Conservation (phyloP, 2,329 filamentous ascomycete species). For the Aspergillus sp. region DNA sequence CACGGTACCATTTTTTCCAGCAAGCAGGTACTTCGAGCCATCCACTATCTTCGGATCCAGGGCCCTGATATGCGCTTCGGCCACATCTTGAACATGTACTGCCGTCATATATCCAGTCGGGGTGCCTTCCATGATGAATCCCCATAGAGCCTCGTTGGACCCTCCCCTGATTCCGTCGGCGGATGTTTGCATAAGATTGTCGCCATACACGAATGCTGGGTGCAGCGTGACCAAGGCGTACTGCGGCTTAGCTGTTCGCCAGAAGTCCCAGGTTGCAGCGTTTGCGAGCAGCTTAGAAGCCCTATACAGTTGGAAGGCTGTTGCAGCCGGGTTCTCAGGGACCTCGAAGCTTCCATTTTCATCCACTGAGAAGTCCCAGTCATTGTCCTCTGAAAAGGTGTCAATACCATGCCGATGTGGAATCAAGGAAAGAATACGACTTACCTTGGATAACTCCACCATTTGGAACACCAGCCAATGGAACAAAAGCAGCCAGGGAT, state of each 20-base stretch:
- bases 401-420: too few relatives aligned
- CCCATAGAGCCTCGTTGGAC: too few relatives aligned
- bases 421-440: too few relatives aligned
- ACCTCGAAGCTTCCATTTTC: too few relatives aligned
- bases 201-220: conserved; percentile 23
- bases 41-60: conserved; percentile 18
- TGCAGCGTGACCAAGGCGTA: conserved; percentile 24
- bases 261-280: conserved; percentile 22
- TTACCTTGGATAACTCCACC: not conserved
- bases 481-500: conserved; percentile 20
- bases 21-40: conserved; percentile 22
- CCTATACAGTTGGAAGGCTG: conserved; percentile 14
- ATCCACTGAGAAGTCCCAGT: too few relatives aligned
- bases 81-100: conserved; percentile 28
- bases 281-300: conserved; percentile 28
- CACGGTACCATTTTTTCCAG: conserved; percentile 8
- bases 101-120: not conserved
- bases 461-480: conserved; percentile 16
- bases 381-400: too few relatives aligned
- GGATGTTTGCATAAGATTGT: conserved; percentile 21
- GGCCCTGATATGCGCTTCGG: conserved; percentile 25
- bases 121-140: too few relatives aligned
- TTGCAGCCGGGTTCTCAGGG: too few relatives aligned
- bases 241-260: conserved; percentile 14
- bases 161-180: conserved; percentile 10